Conservation (phyloP, 73 alveolate genomes). For the Paraurostyla sp. region DNA sequence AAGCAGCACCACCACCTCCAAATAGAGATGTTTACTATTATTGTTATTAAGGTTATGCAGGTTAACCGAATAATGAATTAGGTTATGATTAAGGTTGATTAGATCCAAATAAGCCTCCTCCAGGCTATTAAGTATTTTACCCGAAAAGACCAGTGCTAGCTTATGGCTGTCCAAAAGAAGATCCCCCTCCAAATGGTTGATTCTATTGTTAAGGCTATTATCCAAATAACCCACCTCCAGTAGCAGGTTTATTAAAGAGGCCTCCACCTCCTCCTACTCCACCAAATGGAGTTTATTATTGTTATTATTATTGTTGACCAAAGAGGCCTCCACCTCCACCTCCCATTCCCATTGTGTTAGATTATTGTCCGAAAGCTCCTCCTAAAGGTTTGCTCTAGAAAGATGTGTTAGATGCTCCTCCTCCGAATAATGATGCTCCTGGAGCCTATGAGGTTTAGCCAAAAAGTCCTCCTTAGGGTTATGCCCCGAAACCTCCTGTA, state of each 20-base stretch:
- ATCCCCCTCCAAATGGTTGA: no score
- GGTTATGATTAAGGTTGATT: no score
- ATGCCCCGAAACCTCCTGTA: no score
- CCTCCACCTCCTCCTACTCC: background rate
- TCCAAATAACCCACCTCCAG: slow-evolving; percentile 22
- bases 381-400: no score
- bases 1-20: slow-evolving; percentile 25
- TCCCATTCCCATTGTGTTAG: background rate
- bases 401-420: no score
- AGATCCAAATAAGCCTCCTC: background rate
- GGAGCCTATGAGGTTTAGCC: no score
- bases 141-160: no score
- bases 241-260: background rate
- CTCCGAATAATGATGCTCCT: no score
- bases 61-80: no score
- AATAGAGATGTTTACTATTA: background rate
- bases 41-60: background rate
- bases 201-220: background rate
- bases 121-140: no score
- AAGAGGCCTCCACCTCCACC: slow-evolving; percentile 16
- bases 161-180: no score
- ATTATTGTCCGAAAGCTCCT: background rate
- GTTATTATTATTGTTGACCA: background rate
- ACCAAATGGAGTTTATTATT: background rate
- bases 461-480: no score